Percentiles rank a stretch among this genome's conserved stretches.
Evolutionary conservation across 805 yeast species (phyloP).

Genomic region (Phaffomyces antillensis): DNA sequence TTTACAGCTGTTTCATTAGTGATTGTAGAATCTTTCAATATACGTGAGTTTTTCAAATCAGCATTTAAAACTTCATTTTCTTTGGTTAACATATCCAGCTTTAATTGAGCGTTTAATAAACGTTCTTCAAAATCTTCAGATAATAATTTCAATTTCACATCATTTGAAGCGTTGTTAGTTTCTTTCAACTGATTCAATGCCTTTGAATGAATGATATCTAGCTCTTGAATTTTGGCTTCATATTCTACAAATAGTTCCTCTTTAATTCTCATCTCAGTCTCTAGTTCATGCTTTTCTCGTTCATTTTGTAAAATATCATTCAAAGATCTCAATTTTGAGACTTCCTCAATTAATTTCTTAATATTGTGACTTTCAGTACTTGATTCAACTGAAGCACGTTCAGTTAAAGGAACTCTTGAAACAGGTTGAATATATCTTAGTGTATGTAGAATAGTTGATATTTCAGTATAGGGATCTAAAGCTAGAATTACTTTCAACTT

Average conservation of each 20-base stretch:
- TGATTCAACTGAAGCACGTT: constrained; percentile 15
- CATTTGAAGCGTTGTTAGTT: constrained; percentile 20
- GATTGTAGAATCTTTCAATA: background rate
- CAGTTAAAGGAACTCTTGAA: constrained; percentile 16
- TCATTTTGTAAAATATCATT: constrained; percentile 18
- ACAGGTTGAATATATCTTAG: constrained; percentile 24
- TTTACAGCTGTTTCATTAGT: background rate
- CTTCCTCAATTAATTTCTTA: constrained; percentile 14
- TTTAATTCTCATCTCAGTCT: constrained; percentile 25
- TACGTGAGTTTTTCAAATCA: background rate
- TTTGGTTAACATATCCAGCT: constrained; percentile 2
- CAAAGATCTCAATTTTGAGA: constrained; percentile 12
- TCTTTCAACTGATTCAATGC: constrained; percentile 29
- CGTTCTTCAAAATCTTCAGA: constrained; percentile 28
- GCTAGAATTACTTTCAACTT: constrained; percentile 21
- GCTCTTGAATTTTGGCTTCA: constrained; percentile 30
- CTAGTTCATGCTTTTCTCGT: constrained; percentile 18
- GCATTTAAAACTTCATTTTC: background rate
- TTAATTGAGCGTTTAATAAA: constrained; percentile 9
- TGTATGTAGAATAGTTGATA: constrained; percentile 19
- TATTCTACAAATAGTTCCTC: constrained; percentile 25
- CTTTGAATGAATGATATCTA: constrained; percentile 27
- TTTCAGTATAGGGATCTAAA: constrained; percentile 19
- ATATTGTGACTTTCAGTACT: constrained; percentile 3
- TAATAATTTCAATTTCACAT: constrained; percentile 25